Percentiles rank a stretch among this genome's conserved stretches.
Conservation (phyloP, 192 early-diverging fungal species). For the Coemansia sp. region DNA sequence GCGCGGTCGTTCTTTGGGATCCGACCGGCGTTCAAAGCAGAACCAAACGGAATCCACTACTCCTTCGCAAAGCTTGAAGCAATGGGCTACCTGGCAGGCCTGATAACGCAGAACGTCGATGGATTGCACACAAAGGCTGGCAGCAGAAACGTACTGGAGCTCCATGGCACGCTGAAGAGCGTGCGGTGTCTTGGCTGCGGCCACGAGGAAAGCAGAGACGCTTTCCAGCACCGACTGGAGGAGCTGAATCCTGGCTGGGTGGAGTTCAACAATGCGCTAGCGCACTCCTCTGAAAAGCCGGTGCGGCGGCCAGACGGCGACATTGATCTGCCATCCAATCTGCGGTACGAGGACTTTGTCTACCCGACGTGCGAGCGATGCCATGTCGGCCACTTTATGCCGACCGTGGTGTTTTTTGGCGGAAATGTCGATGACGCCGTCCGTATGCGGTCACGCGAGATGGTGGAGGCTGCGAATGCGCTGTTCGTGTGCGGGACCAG, state of each 20-base stretch:
- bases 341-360: conserved; percentile 64
- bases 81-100: conserved; percentile 46
- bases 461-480: conserved; percentile 61
- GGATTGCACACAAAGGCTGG: conserved; percentile 70
- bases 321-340: conserved; percentile 61
- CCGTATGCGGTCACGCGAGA: conserved; percentile 58
- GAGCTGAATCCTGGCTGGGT: conserved; percentile 71
- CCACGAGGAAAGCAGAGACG: conserved; percentile 53
- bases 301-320: conserved; percentile 82
- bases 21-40: conserved; percentile 63
- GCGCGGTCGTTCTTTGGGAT: conserved; percentile 84
- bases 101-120: conserved; percentile 96
- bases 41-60: conserved; percentile 74
- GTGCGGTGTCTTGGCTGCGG: conserved; percentile 77
- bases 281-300: conserved; percentile 46
- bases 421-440: conserved; percentile 69
- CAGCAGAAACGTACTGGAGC: conserved; percentile 65
- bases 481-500: conserved; percentile 81
- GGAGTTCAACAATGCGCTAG: conserved; percentile 45
- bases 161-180: conserved; percentile 78
- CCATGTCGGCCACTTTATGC: conserved; percentile 64
- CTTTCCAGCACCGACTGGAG: conserved; percentile 67
- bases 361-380: conserved; percentile 76
- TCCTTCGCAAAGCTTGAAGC: conserved; percentile 59
- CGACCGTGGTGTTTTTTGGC: conserved; percentile 87